Evolutionary conservation across 768 basidiomycete species (phyloP).

Genomic region (Xanthoconium purpureum): DNA sequence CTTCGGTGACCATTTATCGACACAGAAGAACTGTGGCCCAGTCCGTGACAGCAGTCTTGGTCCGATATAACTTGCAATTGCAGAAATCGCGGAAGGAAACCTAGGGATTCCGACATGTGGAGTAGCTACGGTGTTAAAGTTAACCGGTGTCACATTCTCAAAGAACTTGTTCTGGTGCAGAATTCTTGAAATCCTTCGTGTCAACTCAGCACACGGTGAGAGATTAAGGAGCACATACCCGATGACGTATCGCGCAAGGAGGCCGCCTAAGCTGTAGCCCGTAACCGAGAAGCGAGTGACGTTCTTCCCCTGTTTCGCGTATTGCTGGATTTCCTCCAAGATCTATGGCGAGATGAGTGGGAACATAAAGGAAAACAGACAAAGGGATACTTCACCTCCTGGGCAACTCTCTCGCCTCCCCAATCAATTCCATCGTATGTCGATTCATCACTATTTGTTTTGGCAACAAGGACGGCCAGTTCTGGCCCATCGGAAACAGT

Average conservation of each 20-base stretch:
- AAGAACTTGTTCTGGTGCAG: conserved; percentile 72
- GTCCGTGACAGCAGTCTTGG: conserved; percentile 72
- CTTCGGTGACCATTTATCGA: conserved; percentile 67
- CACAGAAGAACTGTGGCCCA: conserved; percentile 73
- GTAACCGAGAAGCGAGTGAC: conserved; percentile 71
- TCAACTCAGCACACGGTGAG: conserved; percentile 6
- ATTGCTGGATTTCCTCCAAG: conserved; percentile 47
- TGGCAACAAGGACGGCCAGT: conserved; percentile 61
- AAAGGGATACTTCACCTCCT: conserved; percentile 52
- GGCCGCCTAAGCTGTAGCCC: conserved; percentile 81
- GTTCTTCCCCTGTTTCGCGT: conserved; percentile 50
- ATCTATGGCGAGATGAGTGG: conserved; percentile 41
- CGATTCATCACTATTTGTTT: conserved; percentile 60
- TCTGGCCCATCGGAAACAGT: conserved; percentile 33
- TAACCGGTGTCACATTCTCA: conserved; percentile 62
- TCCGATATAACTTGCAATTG: conserved; percentile 53
- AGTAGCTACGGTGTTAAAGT: conserved; percentile 82
- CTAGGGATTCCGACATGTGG: conserved; percentile 76
- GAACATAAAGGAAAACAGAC: background rate
- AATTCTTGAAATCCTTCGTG: conserved; percentile 39
- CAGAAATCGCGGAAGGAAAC: conserved; percentile 59
- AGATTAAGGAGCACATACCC: conserved; percentile 43
- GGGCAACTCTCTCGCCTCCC: conserved; percentile 75
- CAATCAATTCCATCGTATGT: conserved; percentile 87
- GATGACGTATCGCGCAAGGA: conserved; percentile 75